phyloP scores from a whole-genome alignment of 306 rosid species.

The Ziziphus jujuba region DNA sequence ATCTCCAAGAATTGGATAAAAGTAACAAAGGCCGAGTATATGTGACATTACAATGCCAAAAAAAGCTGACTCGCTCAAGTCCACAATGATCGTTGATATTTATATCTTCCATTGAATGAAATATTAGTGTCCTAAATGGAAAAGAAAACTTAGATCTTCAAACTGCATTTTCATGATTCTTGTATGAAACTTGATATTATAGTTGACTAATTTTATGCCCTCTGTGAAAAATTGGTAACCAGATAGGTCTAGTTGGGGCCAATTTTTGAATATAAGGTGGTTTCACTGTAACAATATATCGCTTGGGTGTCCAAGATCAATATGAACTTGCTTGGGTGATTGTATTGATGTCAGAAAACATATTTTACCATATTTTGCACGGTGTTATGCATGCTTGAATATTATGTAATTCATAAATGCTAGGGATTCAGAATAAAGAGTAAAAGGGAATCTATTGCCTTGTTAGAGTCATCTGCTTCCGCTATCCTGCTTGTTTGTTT shows the following conservation, averaged over 20 bases:
- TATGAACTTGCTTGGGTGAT: neutral
- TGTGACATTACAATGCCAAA: neutral
- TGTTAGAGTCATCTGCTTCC: neutral
- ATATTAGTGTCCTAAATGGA: too few species aligned
- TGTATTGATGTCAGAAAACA: neutral
- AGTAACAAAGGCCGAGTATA: neutral
- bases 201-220: too few species aligned
- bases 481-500: too few species aligned
- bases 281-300: too few species aligned
- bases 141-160: too few species aligned
- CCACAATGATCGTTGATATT: neutral
- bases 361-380: neutral
- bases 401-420: neutral
- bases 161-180: too few species aligned
- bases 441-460: neutral
- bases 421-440: neutral
- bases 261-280: too few species aligned
- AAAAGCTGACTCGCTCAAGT: neutral
- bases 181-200: too few species aligned
- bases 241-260: too few species aligned
- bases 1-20: too few species aligned
- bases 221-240: too few species aligned
- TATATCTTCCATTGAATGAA: neutral
- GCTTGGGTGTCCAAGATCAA: neutral
- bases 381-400: neutral